Base-by-base conservation (phyloP, 352 stramenopile species). In the Phytophthora cryptogea region DNA sequence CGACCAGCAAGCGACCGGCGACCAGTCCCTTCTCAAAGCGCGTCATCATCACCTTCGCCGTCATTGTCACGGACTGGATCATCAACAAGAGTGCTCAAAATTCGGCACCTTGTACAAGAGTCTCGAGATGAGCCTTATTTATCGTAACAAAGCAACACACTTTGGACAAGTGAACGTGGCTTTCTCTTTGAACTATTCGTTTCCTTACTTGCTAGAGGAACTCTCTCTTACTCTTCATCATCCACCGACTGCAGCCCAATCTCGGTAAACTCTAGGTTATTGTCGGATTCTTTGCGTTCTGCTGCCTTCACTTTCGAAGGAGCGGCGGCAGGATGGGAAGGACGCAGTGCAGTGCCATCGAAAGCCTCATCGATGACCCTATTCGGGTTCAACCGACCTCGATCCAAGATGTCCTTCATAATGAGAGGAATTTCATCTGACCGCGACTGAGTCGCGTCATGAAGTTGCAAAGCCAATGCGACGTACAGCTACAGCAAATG, bases 101-200 rank as follows among this genome's bases (percentile, higher is more conserved):
- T 94, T 36, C 80, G 84, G 8, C 74, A 88, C 28, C 56, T 72
- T 30, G 76, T 94, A 36, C 84, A 94, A 61, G 78, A 90, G 52
- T 70, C 67, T 33, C 71, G 84, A 39, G 84, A 94, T 58, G 78
- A 90, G 48, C 75, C 71, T 23, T 94, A 86, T 67, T 75, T 88
- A 70, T 83, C 69, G 9, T 88, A 79, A 76, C 11, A 43, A 8
- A 46, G 14, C 33, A 23, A 37, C 23, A 44, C 26, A 35, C 26
- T 48, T 48, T 48, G 26, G 23, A 6, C 44, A 36, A 51, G 39
- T 26, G 16, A 44, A 44, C 39, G 16, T 44, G 16, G 16, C n/a
- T 26, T 17, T 30, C 28, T 9, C 32, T 42, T 43, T 8, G 31
- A 53, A 32, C 17, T 54, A 37, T 8, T 36, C 16, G 11, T 16